These are phyloP conservation scores for Dendrobium nobile DNA, from an alignment of 106 monocot genomes.

Conservation along the genomic window DNA sequence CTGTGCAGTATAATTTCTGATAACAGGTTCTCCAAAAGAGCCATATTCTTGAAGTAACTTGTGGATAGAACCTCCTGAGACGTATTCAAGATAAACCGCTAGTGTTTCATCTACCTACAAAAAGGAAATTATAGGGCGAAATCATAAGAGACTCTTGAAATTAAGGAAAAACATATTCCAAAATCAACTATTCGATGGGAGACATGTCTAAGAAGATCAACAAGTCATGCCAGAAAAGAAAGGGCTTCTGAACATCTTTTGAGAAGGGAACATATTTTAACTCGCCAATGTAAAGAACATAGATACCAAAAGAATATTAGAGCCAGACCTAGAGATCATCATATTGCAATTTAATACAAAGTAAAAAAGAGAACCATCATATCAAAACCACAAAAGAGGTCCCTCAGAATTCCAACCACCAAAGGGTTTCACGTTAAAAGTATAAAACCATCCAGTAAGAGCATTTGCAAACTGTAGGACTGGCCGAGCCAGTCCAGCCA, in stretches of 20 bases:
- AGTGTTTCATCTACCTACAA: conserved; percentile 68
- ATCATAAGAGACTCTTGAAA: background rate
- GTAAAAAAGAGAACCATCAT: no score
- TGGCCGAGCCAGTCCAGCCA: no score
- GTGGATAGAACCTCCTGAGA: conserved; percentile 85
- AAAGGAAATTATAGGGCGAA: conserved; percentile 9
- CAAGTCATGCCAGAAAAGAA: background rate
- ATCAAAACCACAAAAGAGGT: no score
- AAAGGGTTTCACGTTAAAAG: no score
- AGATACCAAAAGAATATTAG: no score
- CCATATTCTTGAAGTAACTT: conserved; percentile 87
- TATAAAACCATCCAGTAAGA: no score
- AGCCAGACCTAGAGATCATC: no score
- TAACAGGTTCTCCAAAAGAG: conserved; percentile 67
- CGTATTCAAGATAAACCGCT: conserved; percentile 79
- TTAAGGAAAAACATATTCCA: background rate
- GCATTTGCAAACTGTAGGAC: no score
- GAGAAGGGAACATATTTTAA: no score
- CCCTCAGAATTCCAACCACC: no score
- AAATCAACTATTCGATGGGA: background rate
- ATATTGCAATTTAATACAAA: no score
- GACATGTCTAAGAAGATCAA: background rate
- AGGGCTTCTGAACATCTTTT: background rate
- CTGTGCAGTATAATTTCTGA: conserved; percentile 65
- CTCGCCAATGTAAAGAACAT: no score